Base-by-base conservation (phyloP, 805 yeast genomes). In the Suhomyces sp. region DNA sequence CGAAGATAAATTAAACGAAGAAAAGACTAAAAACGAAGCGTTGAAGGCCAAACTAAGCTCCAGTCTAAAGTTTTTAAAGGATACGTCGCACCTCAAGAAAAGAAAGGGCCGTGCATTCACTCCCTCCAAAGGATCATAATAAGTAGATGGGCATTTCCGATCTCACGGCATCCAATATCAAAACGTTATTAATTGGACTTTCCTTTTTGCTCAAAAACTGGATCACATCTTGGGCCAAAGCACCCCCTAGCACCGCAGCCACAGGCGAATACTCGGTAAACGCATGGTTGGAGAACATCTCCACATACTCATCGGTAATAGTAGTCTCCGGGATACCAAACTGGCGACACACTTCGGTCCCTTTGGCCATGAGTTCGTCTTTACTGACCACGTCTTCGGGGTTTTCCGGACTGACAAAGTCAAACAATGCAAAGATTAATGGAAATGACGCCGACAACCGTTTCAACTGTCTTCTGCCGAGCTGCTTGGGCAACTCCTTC, bases 231-330 rank as follows among this genome's bases (percentile, higher is more conserved):
- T 94, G 99, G 2, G 96, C 87, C 21, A 93, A 68, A 1, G 89
- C 79, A 1, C 98, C 99, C 5, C 98, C 99, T 6, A 93, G 59
- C 1, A 94, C 81, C 0, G 98, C 96, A 4, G 94, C 83, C 0
- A 85, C 85, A 1, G 97, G 97, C 9, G 90, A 79, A 57, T 87
- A 81, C 62, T 91, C 96, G 2, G 89, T 68, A 55, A 61, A 73
- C 6, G 77, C 77, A 61, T 86, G 89, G 19, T 62, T 66, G 0
- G 77, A 56, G 44, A 85, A 65, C 22, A 68, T 61, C 4, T 69
- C 64, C 22, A 81, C 56, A 48, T 76, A 68, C 24, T 75, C 76
- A 9, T 77, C 71, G 15, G 75, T 71, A 2, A 81, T 53, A 5
- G 81, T 67, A 1, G 76, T 70, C 0, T 61, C 62, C 1, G 90